Conservation (phyloP, 2,329 filamentous ascomycete species). For the Fusarium vanettenii region DNA sequence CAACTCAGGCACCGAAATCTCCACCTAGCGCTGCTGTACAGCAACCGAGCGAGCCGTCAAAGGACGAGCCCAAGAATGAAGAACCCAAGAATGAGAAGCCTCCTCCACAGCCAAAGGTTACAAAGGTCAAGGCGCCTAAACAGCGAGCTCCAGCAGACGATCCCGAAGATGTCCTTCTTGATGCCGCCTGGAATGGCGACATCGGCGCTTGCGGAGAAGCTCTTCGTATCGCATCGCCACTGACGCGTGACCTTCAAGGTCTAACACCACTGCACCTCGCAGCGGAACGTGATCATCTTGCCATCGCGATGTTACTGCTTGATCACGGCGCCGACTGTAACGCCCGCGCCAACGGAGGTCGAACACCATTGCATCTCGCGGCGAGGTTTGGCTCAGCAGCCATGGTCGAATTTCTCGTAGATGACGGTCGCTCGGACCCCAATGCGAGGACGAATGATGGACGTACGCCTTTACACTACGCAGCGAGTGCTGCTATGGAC, state of each 20-base stretch:
- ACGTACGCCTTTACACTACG: slow-evolving; percentile 48
- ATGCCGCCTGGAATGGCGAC: slow-evolving; percentile 50
- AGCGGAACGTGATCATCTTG: slow-evolving; percentile 47
- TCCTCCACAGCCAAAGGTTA: background rate
- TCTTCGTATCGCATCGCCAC: slow-evolving; percentile 38
- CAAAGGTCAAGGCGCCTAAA: background rate
- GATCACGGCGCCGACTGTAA: slow-evolving; percentile 43
- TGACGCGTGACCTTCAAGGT: slow-evolving; percentile 44
- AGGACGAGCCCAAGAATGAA: background rate
- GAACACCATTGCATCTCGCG: slow-evolving; percentile 48
- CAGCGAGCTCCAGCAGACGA: slow-evolving; percentile 8
- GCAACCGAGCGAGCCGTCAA: background rate
- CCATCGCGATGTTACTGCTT: slow-evolving; percentile 48
- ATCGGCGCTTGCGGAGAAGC: slow-evolving; percentile 40
- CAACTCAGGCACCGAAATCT: background rate
- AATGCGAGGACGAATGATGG: slow-evolving; percentile 46
- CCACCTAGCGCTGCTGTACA: background rate
- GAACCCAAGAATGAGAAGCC: background rate
- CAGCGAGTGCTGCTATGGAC: slow-evolving; percentile 45
- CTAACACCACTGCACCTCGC: slow-evolving; percentile 48
- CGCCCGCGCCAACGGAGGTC: slow-evolving; percentile 45
- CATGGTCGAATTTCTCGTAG: slow-evolving; percentile 47
- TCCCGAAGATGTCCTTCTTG: slow-evolving; percentile 42
- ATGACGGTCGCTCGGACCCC: slow-evolving; percentile 44
- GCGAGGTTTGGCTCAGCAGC: slow-evolving; percentile 44